Percentiles rank a stretch among this genome's conserved stretches.
These are phyloP conservation scores for Proliferodiscus dingleyae DNA, from an alignment of 2,329 filamentous ascomycete species.

Conservation along the genomic window DNA sequence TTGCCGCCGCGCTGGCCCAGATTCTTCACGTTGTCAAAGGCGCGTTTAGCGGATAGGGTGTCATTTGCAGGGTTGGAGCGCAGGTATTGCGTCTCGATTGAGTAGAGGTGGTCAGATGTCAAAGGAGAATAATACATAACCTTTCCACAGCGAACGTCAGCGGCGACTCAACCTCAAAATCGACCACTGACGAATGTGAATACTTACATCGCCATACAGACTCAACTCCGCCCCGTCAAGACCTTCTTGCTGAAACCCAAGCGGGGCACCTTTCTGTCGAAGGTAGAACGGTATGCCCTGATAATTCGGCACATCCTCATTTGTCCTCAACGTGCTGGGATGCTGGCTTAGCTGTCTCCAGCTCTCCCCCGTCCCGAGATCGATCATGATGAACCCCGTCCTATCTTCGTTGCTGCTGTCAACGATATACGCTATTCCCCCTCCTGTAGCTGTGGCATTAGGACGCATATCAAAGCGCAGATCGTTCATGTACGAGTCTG, in stretches of 20 bases:
- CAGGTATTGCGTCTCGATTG: slow-evolving; percentile 34
- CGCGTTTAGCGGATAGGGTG: slow-evolving; percentile 35
- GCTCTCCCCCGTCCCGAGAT: slow-evolving; percentile 37
- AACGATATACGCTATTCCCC: slow-evolving; percentile 41
- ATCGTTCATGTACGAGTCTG: slow-evolving; percentile 43
- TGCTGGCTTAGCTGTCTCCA: slow-evolving; percentile 36
- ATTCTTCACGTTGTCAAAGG: slow-evolving; percentile 41
- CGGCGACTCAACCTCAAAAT: too few species aligned
- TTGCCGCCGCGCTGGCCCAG: slow-evolving; percentile 42
- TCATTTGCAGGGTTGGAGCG: slow-evolving; percentile 30
- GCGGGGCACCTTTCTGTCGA: slow-evolving; percentile 19
- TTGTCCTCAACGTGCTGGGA: slow-evolving; percentile 25
- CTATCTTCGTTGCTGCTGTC: slow-evolving; percentile 43
- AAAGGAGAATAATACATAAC: slow-evolving; percentile 41
- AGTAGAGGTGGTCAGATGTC: slow-evolving; percentile 33
- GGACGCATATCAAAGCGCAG: slow-evolving; percentile 42
- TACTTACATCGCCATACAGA: slow-evolving; percentile 26
- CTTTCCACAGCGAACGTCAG: too few species aligned
- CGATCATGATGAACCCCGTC: slow-evolving; percentile 42
- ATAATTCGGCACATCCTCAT: slow-evolving; percentile 32
- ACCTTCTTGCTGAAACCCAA: slow-evolving; percentile 31
- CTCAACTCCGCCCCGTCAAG: slow-evolving; percentile 31
- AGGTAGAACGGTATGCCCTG: slow-evolving; percentile 33
- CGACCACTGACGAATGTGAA: too few species aligned
- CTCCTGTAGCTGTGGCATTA: slow-evolving; percentile 34